Percentiles rank a stretch among this genome's conserved stretches.
Evolutionary conservation across 1,139 yeast genomes (phyloP).

Genomic region (Casaregolazyma suthepensis): DNA sequence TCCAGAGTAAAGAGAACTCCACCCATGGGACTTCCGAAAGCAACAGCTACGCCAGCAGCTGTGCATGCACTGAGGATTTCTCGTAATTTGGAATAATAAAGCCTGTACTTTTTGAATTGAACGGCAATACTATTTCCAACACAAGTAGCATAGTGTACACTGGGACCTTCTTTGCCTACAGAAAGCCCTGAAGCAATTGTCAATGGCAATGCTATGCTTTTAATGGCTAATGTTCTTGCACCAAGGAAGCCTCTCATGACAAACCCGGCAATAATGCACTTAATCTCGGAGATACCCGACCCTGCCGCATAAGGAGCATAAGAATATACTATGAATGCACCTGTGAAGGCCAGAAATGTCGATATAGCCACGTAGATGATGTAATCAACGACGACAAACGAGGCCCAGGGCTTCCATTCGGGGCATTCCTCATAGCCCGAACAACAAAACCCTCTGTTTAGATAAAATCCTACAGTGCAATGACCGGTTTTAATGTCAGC

Average conservation of each 20-base stretch:
- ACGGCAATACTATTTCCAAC: slow-evolving; percentile 64
- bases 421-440: slow-evolving; percentile 43
- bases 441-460: slow-evolving; percentile 77
- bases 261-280: slow-evolving; percentile 91
- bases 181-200: slow-evolving; percentile 79
- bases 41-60: slow-evolving; percentile 91
- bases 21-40: slow-evolving; percentile 92
- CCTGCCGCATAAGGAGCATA: slow-evolving; percentile 94
- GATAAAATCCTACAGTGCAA: slow-evolving; percentile 62
- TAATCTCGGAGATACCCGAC: slow-evolving; percentile 94
- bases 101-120: slow-evolving; percentile 41
- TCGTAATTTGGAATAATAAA: slow-evolving; percentile 36
- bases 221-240: slow-evolving; percentile 64
- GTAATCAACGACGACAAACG: slow-evolving; percentile 44
- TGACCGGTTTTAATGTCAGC: slow-evolving; percentile 73
- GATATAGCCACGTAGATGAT: slow-evolving; percentile 55
- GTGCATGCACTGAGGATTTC: slow-evolving; percentile 78
- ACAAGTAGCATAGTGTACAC: slow-evolving; percentile 81
- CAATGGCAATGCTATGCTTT: slow-evolving; percentile 75
- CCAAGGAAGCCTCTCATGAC: slow-evolving; percentile 72
- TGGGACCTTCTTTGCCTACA: slow-evolving; percentile 82
- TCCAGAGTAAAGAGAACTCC: slow-evolving; percentile 86
- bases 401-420: slow-evolving; percentile 34
- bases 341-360: slow-evolving; percentile 51
- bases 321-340: slow-evolving; percentile 62